Conservation (phyloP, 352 stramenopile species). For the Elongisporangium undulatum region DNA sequence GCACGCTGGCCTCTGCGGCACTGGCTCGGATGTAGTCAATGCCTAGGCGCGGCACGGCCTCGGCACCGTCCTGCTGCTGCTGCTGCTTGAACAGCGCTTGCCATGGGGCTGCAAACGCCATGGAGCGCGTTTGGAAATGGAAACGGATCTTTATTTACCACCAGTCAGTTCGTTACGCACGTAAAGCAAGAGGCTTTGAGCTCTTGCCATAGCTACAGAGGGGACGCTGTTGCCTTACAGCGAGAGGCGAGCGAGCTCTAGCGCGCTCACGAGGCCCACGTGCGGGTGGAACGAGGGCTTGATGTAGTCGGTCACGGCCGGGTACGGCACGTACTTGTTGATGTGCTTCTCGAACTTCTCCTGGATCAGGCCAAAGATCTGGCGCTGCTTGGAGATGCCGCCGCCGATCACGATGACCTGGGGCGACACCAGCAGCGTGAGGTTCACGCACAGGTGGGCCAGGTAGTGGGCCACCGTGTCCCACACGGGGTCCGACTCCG, state of each 20-base stretch:
- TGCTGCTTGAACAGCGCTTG: constrained; percentile 20
- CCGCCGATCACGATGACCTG: constrained; percentile 96
- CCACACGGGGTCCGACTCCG: constrained; percentile 90
- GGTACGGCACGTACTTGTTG: constrained; percentile 81
- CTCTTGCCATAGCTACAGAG: background rate
- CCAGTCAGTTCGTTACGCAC: constrained; percentile 21
- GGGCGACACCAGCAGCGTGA: constrained; percentile 90
- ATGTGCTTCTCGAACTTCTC: constrained; percentile 72
- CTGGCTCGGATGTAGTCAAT: constrained; percentile 60
- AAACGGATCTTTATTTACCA: constrained; percentile 17
- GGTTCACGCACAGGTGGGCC: constrained; percentile 91
- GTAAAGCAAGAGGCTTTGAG: constrained; percentile 3
- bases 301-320: constrained; percentile 71
- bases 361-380: constrained; percentile 82
- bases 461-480: constrained; percentile 94
- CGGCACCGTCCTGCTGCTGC: background rate
- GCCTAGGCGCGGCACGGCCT: constrained; percentile 25
- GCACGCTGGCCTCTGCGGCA: constrained; percentile 20
- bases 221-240: constrained; percentile 23
- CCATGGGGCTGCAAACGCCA: constrained; percentile 29
- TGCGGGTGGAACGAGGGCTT: constrained; percentile 76
- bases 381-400: constrained; percentile 90
- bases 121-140: constrained; percentile 8
- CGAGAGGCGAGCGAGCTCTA: constrained; percentile 71
- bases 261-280: constrained; percentile 80